Conservation (phyloP, 352 stramenopile genomes). For the Globisporangium heterothallicum region DNA sequence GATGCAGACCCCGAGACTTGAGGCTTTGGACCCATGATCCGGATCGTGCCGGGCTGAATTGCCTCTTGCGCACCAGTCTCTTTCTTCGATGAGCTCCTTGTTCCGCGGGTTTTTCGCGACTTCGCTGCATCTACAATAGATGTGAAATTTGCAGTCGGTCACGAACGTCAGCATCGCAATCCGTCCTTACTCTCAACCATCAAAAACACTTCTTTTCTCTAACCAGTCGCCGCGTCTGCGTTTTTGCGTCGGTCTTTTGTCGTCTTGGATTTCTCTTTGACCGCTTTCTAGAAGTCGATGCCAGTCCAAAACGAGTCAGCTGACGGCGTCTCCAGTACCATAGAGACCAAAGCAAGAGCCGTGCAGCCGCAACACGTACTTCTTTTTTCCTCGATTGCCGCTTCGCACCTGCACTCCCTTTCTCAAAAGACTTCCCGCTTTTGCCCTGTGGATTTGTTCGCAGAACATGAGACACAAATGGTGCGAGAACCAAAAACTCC, state of each 20-base stretch:
- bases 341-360: too few relatives aligned
- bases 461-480: conserved; percentile 3
- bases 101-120: conserved; percentile 30
- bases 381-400: conserved; percentile 45
- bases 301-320: too few relatives aligned
- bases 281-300: conserved; percentile 10
- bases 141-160: too few relatives aligned
- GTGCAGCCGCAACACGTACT: conserved; percentile 20
- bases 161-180: too few relatives aligned
- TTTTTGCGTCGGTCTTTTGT: conserved; percentile 13
- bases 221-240: background rate
- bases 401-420: conserved; percentile 21
- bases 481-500: background rate
- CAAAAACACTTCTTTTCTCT: background rate
- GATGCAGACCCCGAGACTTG: conserved; percentile 1
- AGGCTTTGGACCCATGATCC: conserved; percentile 48
- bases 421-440: conserved; percentile 29
- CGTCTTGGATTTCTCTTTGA: conserved; percentile 15
- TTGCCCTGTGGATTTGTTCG: too few relatives aligned
- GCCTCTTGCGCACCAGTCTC: conserved; percentile 17
- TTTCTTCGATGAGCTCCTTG: conserved; percentile 24
- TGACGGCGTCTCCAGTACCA: too few relatives aligned
- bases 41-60: conserved; percentile 37
- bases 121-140: conserved; percentile 37
- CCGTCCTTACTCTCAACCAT: too few relatives aligned